A percentile compares a stretch with the other conserved stretches of the same genome.
These are phyloP conservation scores for Pythium scleroteichum DNA, from an alignment of 352 stramenopile genomes.

Conservation along the genomic window DNA sequence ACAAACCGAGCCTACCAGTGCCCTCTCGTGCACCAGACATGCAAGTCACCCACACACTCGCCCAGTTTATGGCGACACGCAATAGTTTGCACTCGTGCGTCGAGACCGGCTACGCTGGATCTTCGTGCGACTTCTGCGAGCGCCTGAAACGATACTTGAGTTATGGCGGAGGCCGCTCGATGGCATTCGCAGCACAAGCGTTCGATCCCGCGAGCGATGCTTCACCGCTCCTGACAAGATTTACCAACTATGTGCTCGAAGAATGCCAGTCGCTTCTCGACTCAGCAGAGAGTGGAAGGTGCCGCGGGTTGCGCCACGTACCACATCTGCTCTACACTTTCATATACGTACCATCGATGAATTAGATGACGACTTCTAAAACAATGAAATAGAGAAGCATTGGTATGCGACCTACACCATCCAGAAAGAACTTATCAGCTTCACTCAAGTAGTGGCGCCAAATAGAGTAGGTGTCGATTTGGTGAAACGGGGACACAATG, in stretches of 20 bases:
- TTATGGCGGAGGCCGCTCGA: conserved; percentile 6
- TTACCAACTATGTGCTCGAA: not conserved
- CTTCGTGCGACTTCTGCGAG: conserved; percentile 16
- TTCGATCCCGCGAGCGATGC: not conserved
- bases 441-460: no score
- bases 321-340: conserved; percentile 7
- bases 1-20: not conserved
- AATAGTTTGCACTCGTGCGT: conserved; percentile 19
- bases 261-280: not conserved
- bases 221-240: not conserved
- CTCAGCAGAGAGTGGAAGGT: not conserved
- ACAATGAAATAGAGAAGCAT: no score
- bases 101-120: conserved; percentile 4
- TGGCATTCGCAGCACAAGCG: conserved; percentile 1
- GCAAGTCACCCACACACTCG: conserved; percentile 4
- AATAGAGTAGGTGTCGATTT: no score
- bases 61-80: conserved; percentile 13
- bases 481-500: no score
- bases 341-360: not conserved
- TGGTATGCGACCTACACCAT: no score
- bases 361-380: not conserved
- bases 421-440: no score
- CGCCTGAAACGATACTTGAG: conserved; percentile 3
- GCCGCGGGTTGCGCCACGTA: conserved; percentile 7
- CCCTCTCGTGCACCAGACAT: not conserved